Base-by-base conservation (phyloP, 139 green algal genomes). In the Chlamydomonas incerta region DNA sequence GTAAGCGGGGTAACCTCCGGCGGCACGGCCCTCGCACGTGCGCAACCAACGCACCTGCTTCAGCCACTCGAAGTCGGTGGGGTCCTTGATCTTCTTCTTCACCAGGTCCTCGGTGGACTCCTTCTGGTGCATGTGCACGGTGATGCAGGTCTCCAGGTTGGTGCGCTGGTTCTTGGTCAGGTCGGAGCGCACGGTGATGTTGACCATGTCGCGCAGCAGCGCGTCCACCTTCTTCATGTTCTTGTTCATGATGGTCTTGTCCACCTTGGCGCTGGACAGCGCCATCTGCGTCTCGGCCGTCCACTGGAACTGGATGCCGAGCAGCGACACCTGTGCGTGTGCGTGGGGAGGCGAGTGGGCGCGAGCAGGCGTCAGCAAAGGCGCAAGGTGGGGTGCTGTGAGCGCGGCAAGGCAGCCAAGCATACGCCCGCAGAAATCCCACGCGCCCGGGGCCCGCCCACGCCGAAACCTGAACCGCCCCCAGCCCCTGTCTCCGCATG, bases 71-170 rank as follows among this genome's bases (percentile, higher is more conserved):
- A 99, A 99, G 91, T 98, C 96, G 2, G 92, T 95, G n/a, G 97
- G 96, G 90, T 99, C 96, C 85, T 92, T 95, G 87, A 99, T 92
- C 90, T 97, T 98, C 83, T 97, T 96, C 88, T 94, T 93, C 62
- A 98, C 80, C 50, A 99, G 91, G 67, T 98, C 96, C 90, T 99
- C 96, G 35, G 92, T 94, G 28, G 95, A 96, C 91, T 99, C 97
- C 89, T 98, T 98, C 90, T 99, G 97, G 90, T 99, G 96, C 93
- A 99, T 98, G 93, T 98, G 94, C 80, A 99, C 95, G 13, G 97
- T 99, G 81, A 99, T 97, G 94, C 96, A 98, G 0, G 97, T 99
- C 93, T 99, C 97, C 87, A 99, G 90, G 91, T 96, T 97, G 86
- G 93, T 98, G 77, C 97, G 92, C 90, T 98, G 91, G 80, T 95